phyloP scores from a whole-genome alignment of 1,284 basidiomycete species.

The Coniferiporia sulphurascens region DNA sequence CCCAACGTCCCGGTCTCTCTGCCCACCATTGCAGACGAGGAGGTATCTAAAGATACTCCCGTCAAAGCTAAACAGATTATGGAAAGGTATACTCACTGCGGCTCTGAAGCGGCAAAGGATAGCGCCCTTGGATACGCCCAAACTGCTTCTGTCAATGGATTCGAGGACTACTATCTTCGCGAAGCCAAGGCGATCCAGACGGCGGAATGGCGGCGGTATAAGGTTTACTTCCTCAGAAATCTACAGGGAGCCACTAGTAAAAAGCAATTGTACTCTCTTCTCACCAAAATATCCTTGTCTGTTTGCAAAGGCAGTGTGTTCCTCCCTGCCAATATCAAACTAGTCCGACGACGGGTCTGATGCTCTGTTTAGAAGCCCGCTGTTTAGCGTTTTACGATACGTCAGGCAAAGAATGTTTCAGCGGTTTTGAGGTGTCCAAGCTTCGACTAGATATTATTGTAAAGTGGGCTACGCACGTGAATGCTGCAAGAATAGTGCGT shows the following conservation, averaged over 20 bases:
- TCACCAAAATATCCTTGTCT: background rate
- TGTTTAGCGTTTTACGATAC: background rate
- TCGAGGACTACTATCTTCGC: background rate
- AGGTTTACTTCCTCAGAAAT: background rate
- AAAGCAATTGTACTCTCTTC: background rate
- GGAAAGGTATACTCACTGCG: background rate
- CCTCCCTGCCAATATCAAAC: background rate
- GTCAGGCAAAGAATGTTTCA: background rate
- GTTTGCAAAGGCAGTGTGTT: background rate
- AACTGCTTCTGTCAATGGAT: background rate
- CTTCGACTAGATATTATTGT: background rate
- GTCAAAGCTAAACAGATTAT: background rate
- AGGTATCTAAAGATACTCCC: background rate
- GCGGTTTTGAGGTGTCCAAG: background rate
- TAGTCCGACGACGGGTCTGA: background rate
- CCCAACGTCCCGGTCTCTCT: too few relatives aligned
- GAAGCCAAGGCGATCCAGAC: background rate
- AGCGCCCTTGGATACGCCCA: background rate
- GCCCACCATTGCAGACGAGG: background rate
- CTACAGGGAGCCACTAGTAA: background rate
- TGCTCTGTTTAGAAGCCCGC: background rate
- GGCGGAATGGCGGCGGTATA: background rate
- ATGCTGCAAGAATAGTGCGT: background rate
- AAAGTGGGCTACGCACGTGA: background rate
- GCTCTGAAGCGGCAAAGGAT: background rate